A percentile compares a stretch with the other conserved stretches of the same genome.
Conservation (phyloP, 164 flowering plant genomes). For the Annona squamosa region DNA sequence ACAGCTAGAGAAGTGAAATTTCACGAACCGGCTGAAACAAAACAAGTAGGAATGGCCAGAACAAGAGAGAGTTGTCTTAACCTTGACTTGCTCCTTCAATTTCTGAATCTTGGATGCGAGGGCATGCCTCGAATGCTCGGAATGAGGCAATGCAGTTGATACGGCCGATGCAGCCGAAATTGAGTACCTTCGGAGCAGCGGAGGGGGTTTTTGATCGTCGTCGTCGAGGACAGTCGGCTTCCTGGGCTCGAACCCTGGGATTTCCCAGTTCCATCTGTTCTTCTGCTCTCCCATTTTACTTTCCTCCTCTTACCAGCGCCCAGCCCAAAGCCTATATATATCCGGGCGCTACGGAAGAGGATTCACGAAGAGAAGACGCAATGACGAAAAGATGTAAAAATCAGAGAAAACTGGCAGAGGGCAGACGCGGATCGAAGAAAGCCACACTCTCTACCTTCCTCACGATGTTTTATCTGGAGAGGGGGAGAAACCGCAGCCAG, state of each 20-base stretch:
- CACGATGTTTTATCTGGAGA: not conserved
- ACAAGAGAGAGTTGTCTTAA: constrained; percentile 8
- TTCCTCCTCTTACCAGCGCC: not conserved
- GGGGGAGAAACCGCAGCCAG: not conserved
- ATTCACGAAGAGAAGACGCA: not conserved
- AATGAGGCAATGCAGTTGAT: constrained; percentile 25
- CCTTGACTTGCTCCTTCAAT: constrained; percentile 75
- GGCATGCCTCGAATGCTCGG: constrained; percentile 25
- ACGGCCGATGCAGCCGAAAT: constrained; percentile 32
- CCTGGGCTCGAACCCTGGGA: constrained; percentile 78
- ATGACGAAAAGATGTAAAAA: not conserved
- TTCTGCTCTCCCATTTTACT: constrained; percentile 49
- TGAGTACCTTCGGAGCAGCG: constrained; percentile 64
- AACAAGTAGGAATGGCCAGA: not conserved
- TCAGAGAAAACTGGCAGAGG: not conserved
- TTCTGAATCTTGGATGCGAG: constrained; percentile 43
- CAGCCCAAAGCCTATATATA: not conserved
- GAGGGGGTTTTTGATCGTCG: constrained; percentile 35
- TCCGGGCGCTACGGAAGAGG: not conserved
- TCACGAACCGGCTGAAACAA: not conserved
- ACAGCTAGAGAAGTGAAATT: not conserved
- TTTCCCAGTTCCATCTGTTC: constrained; percentile 95
- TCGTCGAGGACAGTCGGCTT: constrained; percentile 31
- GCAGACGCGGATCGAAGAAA: not conserved
- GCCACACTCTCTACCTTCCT: not conserved